These are phyloP conservation scores for Parmelia sp. DNA, from an alignment of 495 filamentous ascomycete species.

Conservation along the genomic window DNA sequence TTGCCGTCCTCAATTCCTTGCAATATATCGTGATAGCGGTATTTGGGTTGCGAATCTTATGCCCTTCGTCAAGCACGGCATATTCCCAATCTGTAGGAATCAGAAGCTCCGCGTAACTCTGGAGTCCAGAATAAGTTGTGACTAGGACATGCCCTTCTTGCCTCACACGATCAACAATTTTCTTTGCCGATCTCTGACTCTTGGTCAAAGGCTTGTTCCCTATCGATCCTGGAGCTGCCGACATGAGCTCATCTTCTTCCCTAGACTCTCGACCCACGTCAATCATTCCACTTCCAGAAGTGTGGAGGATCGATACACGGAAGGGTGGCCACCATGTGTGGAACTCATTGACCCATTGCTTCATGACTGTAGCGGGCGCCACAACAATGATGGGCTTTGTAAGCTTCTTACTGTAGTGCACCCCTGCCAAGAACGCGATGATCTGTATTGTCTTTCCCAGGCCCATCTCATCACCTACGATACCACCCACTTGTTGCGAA, in stretches of 20 bases:
- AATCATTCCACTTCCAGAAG: conserved; percentile 92
- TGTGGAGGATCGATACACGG: conserved; percentile 88
- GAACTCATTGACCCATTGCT: conserved; percentile 97
- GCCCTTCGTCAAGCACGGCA: conserved; percentile 91
- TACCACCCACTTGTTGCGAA: conserved; percentile 80
- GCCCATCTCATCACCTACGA: conserved; percentile 97
- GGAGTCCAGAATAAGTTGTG: conserved; percentile 89
- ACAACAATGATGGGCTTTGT: conserved; percentile 82
- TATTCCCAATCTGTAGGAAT: conserved; percentile 83
- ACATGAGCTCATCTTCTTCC: conserved; percentile 59
- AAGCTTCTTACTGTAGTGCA: conserved; percentile 83
- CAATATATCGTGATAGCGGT: conserved; percentile 85
- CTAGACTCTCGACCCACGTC: conserved; percentile 63
- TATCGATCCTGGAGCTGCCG: conserved; percentile 28
- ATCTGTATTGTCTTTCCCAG: conserved; percentile 93
- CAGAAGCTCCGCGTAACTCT: conserved; percentile 73
- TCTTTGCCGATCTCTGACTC: conserved; percentile 58
- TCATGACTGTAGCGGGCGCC: conserved; percentile 86
- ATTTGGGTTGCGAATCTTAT: conserved; percentile 95
- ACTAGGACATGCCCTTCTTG: conserved; percentile 85
- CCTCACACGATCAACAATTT: conserved; percentile 75
- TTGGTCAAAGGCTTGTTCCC: conserved; percentile 40
- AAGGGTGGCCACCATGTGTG: conserved; percentile 97
- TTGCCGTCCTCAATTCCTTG: conserved; percentile 81
- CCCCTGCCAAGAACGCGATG: conserved; percentile 81